These are phyloP conservation scores for Aspergillus pseudotamarii DNA, from an alignment of 2,329 filamentous ascomycete genomes.

Conservation along the genomic window DNA sequence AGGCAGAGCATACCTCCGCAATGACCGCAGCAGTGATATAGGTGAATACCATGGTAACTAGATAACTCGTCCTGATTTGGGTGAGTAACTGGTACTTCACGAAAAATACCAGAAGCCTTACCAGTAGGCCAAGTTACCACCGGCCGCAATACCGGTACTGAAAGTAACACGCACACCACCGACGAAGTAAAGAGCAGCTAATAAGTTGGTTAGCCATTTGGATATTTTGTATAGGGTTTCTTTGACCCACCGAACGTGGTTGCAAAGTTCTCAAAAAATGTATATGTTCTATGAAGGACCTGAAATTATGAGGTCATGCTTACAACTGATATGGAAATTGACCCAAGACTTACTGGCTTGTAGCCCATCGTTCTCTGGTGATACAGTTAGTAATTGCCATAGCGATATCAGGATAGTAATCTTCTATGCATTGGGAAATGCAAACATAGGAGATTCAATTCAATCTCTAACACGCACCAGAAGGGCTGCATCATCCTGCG, in stretches of 20 bases:
- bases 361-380: constrained; percentile 55
- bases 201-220: constrained; percentile 9
- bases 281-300: constrained; percentile 61
- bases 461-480: constrained; percentile 30
- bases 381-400: constrained; percentile 22
- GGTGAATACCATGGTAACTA: constrained; percentile 62
- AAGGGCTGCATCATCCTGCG: constrained; percentile 40
- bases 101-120: constrained; percentile 25
- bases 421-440: not conserved
- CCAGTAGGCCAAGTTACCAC: constrained; percentile 65
- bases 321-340: constrained; percentile 1
- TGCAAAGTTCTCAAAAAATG: constrained; percentile 61
- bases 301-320: constrained; percentile 30
- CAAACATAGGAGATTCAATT: no score
- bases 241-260: constrained; percentile 57
- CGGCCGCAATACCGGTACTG: constrained; percentile 64
- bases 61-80: constrained; percentile 57
- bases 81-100: not conserved
- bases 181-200: constrained; percentile 64
- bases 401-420: not conserved
- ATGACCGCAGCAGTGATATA: constrained; percentile 64
- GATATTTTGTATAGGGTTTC: no score
- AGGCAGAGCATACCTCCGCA: constrained; percentile 63
- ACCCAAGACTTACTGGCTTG: constrained; percentile 51
- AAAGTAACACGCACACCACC: constrained; percentile 64